Evolutionary conservation across 768 basidiomycete genomes (phyloP), one percentile per base, ranked within the genome.

Genomic region (Amanita molliuscula): DNA sequence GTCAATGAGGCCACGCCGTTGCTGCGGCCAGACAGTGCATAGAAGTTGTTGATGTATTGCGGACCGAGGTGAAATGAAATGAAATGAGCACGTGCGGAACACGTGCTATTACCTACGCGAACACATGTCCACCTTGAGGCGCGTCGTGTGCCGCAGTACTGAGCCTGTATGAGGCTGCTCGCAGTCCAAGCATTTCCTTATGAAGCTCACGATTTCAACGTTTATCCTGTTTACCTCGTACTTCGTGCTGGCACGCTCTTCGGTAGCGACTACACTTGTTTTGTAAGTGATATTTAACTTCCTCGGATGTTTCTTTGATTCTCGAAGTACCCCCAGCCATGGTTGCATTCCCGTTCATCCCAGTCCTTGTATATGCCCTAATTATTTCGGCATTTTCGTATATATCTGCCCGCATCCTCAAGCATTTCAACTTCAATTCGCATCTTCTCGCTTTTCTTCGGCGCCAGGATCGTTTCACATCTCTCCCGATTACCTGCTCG

Each of bases 191-290:
- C 15, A 5, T 18, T 18, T 29, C 48, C 40, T 44, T 33, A 50
- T 37, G 49, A 44, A 31, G 33, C 31, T 33, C 21, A 43, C 40
- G 15, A 35, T 50, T 43, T 23, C 40, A 20, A 43, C 41, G 16
- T 36, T 50, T 38, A 34, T 44, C 40, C 18, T 26, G 13, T 21
- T 40, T 9, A 21, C 49, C 16, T 33, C 44, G 35, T 42, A 50
- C 33, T 36, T 50, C 20, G 49, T 44, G 49, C 49, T 50, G 49
- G 49, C 49, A 50, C 49, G 42, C 42, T 35, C 49, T 21, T 44
- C 49, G 7, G 2, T 31, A 25, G 18, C 25, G 8, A 23, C 49
- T 23, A 16, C 40, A 36, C 11, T 50, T 35, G 49, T 23, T n/a
- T 31, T 50, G 49, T 50, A 23, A 34, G 49, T 44, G 21, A 8